These are phyloP conservation scores for Saposhnikovia divaricata DNA, from an alignment of 129 eudicot genomes.

Conservation along the genomic window DNA sequence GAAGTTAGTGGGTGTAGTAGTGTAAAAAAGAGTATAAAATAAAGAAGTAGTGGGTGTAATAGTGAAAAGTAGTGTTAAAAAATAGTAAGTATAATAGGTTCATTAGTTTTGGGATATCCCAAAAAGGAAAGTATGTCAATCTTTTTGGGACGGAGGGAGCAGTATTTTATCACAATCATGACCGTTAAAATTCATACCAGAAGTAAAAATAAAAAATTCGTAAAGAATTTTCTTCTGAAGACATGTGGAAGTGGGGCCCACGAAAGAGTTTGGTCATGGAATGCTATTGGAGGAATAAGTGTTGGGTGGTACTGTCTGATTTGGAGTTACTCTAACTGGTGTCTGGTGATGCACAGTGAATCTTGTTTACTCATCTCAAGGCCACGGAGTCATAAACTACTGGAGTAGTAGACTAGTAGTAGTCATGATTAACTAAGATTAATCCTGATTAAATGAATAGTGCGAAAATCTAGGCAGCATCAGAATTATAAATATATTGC, in stretches of 20 bases:
- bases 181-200: background rate
- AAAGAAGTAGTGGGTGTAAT: no score
- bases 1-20: no score
- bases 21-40: no score
- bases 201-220: background rate
- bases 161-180: background rate
- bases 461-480: background rate
- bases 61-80: no score
- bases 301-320: slow-evolving; percentile 2
- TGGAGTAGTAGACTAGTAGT: no score
- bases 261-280: background rate
- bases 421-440: background rate
- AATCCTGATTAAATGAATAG: background rate
- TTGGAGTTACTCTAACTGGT: background rate
- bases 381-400: background rate
- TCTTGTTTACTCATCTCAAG: background rate
- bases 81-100: no score
- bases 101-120: no score
- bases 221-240: background rate
- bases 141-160: no score
- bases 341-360: background rate
- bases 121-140: no score
- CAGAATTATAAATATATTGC: background rate
- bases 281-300: background rate
- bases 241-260: background rate